Evolutionary conservation across 1,284 basidiomycete genomes (phyloP), one percentile per base, ranked within the genome.

Genomic region (Apiotrichum brassicae): DNA sequence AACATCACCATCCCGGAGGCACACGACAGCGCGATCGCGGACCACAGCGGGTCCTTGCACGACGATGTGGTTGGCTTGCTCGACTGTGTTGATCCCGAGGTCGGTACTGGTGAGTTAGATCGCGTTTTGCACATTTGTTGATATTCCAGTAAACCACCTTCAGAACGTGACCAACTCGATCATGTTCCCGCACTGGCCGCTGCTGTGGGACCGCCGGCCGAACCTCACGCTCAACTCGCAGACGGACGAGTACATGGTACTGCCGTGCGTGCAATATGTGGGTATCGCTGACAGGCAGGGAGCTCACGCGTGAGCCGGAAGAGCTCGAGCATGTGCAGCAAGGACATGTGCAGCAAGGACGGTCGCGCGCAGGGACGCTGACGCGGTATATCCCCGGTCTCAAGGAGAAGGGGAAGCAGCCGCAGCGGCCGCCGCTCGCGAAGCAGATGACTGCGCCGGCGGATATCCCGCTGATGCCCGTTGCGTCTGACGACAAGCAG

Each of bases 161-260:
- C 72, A 74, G 54, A 71, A 74, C 47, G 60, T 70, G 30, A 66
- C 70, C 8, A 74, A 74, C 50, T 62, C 60, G 2, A 62, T 74
- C 48, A 54, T 74, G 43, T 58, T 72, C n/a, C 72, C 72, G 2
- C 59, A 71, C 48, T 52, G 72, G 24, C 72, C 72, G 0, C 43
- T 49, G 25, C 48, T 72, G 22, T 72, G 66, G 64, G 57, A 53
- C 3, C 55, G 71, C 19, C 54, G 66, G 38, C 69, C 72, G 2
- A 64, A 66, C 19, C 49, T 74, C 2, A 57, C 60, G 16, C 45
- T 73, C 11, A 57, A 58, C 2, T 53, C 58, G 20, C 57, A 61
- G 24, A 56, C 59, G 6, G 38, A 35, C 26, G 42, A 24, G 36
- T 44, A 35, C 43, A 7, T 6, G 8, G 25, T 35, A 3, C 4